Conservation (phyloP, 805 yeast genomes). For the Metschnikowia similis region DNA sequence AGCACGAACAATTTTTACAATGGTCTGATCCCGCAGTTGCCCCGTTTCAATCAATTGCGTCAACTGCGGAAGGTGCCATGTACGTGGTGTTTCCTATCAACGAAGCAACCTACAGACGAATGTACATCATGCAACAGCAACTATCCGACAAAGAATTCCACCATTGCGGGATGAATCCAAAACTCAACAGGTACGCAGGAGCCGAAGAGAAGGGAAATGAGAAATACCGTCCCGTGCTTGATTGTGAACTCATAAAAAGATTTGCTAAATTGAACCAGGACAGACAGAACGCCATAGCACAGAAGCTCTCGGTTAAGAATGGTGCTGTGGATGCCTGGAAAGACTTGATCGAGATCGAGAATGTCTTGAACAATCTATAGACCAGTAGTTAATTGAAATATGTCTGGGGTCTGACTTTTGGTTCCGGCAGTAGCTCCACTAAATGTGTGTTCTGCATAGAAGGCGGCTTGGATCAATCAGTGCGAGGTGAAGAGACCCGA, state of each 20-base stretch:
- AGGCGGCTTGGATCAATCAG: not conserved
- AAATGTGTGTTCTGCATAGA: not conserved
- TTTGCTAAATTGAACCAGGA: slow-evolving; percentile 56
- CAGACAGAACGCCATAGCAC: slow-evolving; percentile 48
- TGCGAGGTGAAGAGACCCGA: not conserved
- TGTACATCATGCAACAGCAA: slow-evolving; percentile 85
- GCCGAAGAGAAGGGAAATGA: slow-evolving; percentile 30
- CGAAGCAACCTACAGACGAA: slow-evolving; percentile 72
- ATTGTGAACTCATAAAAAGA: slow-evolving; percentile 51
- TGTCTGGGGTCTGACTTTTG: not conserved
- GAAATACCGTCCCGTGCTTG: slow-evolving; percentile 60
- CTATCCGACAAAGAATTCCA: slow-evolving; percentile 72
- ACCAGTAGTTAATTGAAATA: not conserved
- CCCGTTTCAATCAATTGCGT: slow-evolving; percentile 63
- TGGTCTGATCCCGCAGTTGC: slow-evolving; percentile 24
- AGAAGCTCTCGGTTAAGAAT: slow-evolving; percentile 53
- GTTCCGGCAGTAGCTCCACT: not conserved
- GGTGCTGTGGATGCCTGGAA: slow-evolving; percentile 61
- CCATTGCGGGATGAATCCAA: slow-evolving; percentile 77
- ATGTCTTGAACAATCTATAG: slow-evolving; percentile 27
- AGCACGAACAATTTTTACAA: slow-evolving; percentile 31
- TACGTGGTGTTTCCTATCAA: slow-evolving; percentile 67
- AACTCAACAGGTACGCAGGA: slow-evolving; percentile 53
- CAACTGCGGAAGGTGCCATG: slow-evolving; percentile 75
- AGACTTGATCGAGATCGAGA: slow-evolving; percentile 58